phyloP scores from a whole-genome alignment of 164 flowering plant genomes.

The Annona cherimola region DNA sequence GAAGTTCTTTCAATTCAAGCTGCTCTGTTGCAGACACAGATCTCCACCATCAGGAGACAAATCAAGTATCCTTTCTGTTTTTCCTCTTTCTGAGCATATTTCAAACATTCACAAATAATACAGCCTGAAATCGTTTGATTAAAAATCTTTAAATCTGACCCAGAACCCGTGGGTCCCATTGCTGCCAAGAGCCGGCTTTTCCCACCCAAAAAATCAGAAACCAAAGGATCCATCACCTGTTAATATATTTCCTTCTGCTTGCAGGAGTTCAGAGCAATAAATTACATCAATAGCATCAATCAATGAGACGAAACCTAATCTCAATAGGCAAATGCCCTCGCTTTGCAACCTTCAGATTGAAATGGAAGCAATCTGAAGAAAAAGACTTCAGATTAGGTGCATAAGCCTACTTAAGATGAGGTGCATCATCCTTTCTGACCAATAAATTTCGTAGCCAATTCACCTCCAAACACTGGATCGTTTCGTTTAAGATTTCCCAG shows the following conservation, averaged over 20 bases:
- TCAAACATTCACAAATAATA: conserved; percentile 72
- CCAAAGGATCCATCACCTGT: conserved; percentile 61
- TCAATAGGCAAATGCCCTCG: neutral
- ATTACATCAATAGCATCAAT: neutral
- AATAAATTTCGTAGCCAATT: no score
- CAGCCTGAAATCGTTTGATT: conserved; percentile 29
- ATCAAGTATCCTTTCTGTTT: conserved; percentile 64
- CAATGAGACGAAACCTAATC: neutral
- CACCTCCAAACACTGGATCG: no score
- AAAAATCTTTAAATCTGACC: conserved; percentile 9
- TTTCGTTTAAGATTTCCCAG: no score
- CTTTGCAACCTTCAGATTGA: neutral
- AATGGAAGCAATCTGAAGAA: no score
- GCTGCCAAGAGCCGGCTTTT: conserved; percentile 79
- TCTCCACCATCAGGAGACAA: conserved; percentile 50
- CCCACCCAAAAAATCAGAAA: conserved; percentile 69
- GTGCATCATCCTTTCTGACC: no score
- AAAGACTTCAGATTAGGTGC: no score
- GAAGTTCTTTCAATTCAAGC: conserved; percentile 47
- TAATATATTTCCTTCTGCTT: conserved; percentile 56
- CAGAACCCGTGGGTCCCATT: conserved; percentile 87
- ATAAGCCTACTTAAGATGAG: no score
- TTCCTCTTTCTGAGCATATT: conserved; percentile 69
- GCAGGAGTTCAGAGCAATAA: neutral
- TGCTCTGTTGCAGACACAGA: conserved; percentile 45